Percentiles rank a stretch among this genome's conserved stretches.
Conservation (phyloP, 2,329 filamentous ascomycete species). For the Curvularia verruculosa region DNA sequence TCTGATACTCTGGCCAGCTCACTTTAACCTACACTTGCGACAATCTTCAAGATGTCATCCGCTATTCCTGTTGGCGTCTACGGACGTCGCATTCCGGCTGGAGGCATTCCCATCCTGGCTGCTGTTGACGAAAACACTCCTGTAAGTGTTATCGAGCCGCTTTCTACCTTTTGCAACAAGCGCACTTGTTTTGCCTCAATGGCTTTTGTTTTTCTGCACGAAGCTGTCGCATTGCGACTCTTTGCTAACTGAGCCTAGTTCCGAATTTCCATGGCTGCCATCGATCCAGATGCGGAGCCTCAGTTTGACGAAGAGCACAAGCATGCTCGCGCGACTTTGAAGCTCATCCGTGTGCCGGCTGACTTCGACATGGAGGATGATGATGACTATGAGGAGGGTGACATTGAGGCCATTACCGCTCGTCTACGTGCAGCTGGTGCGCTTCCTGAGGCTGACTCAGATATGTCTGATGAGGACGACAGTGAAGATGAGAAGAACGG, state of each 20-base stretch:
- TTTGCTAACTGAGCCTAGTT: conserved; percentile 64
- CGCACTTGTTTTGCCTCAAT: background rate
- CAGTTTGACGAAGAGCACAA: conserved; percentile 50
- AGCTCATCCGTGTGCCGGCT: conserved; percentile 78
- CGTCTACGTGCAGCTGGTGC: conserved; percentile 44
- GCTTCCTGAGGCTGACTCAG: conserved; percentile 46
- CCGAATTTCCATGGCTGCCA: conserved; percentile 97
- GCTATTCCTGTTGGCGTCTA: conserved; percentile 76
- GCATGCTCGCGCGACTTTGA: conserved; percentile 81
- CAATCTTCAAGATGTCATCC: conserved; percentile 42
- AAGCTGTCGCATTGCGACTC: conserved; percentile 11
- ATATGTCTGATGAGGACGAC: conserved; percentile 55
- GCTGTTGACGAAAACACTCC: conserved; percentile 77
- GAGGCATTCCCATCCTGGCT: conserved; percentile 81
- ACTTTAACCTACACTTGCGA: conserved; percentile 8
- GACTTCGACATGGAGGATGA: conserved; percentile 60
- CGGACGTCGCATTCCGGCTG: conserved; percentile 87
- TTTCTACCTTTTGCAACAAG: background rate
- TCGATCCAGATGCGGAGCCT: conserved; percentile 80
- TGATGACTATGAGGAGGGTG: conserved; percentile 55
- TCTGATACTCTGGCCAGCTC: conserved; percentile 6
- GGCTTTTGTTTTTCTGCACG: background rate
- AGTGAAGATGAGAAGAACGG: conserved; percentile 78
- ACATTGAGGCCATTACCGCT: conserved; percentile 50
- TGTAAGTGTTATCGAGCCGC: conserved; percentile 62